phyloP scores from a whole-genome alignment of 163 green algal species.

The Scenedesmus sp. region DNA sequence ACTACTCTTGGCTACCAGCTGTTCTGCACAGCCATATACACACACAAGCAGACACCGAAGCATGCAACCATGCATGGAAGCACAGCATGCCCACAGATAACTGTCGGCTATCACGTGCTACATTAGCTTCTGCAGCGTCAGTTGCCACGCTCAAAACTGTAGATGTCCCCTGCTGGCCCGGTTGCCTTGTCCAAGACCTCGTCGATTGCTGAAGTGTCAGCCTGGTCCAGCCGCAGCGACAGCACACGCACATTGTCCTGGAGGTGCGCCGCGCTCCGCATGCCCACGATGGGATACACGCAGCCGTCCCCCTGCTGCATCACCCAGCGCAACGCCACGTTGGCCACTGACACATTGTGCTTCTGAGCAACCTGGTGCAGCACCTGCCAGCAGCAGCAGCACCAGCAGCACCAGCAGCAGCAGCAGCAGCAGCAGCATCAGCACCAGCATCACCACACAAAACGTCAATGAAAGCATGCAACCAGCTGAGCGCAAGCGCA shows the following conservation, averaged over 20 bases:
- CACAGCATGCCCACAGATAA: no score
- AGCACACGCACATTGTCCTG: conserved; percentile 61
- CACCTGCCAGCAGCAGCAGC: conserved; percentile 39
- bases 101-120: no score
- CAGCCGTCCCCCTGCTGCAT: conserved; percentile 64
- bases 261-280: conserved; percentile 63
- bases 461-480: no score
- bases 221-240: conserved; percentile 54
- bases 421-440: neutral
- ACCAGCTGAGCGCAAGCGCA: neutral
- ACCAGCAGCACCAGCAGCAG: neutral
- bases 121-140: neutral
- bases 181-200: conserved; percentile 53
- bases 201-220: conserved; percentile 59
- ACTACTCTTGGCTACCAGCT: neutral
- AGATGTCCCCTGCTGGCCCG: conserved; percentile 63
- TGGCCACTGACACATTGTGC: conserved; percentile 65
- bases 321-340: conserved; percentile 70
- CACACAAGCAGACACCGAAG: neutral
- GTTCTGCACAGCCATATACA: no score
- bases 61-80: neutral
- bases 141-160: conserved; percentile 66
- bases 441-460: no score
- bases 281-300: conserved; percentile 69
- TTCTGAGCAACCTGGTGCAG: conserved; percentile 59